Conservation (phyloP, 169 alveolate genomes). For the Cryptosporidium ryanae region DNA sequence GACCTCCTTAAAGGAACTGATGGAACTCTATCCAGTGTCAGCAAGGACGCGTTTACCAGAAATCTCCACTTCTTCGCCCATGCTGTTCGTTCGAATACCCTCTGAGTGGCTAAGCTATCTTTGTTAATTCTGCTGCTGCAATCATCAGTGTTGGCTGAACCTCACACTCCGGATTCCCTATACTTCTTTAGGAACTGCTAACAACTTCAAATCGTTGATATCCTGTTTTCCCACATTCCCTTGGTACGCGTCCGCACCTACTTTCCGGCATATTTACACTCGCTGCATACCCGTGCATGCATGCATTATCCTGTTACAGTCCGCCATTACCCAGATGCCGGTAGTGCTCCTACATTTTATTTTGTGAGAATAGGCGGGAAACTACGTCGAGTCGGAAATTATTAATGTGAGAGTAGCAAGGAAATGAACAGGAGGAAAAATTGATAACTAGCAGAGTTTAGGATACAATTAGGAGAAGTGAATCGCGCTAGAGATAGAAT, state of each 20-base stretch:
- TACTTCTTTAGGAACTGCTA: background rate
- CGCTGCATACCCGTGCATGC: slow-evolving; percentile 16
- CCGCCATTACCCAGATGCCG: too few relatives aligned
- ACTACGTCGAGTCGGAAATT: slow-evolving; percentile 69
- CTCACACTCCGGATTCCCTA: background rate
- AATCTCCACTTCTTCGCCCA: slow-evolving; percentile 72
- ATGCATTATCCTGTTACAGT: background rate
- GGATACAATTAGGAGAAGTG: background rate
- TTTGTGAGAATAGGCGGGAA: slow-evolving; percentile 46
- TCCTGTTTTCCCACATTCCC: background rate
- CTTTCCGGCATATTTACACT: too few relatives aligned
- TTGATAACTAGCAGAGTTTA: too few relatives aligned
- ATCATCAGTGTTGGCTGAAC: too few relatives aligned
- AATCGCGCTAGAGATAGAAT: background rate
- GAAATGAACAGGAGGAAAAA: too few relatives aligned
- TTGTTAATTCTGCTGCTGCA: too few relatives aligned
- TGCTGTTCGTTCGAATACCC: slow-evolving; percentile 60
- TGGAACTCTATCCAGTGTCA: slow-evolving; percentile 66
- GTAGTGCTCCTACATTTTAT: background rate
- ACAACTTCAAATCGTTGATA: background rate
- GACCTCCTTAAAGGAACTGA: slow-evolving; percentile 71
- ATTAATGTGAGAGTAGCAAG: too few relatives aligned
- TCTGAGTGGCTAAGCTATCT: background rate
- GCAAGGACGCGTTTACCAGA: slow-evolving; percentile 73
- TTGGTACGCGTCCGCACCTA: background rate